A percentile compares a stretch with the other conserved stretches of the same genome.
Evolutionary conservation across 2,329 filamentous ascomycete genomes (phyloP).

Genomic region (Colletotrichum incanum): DNA sequence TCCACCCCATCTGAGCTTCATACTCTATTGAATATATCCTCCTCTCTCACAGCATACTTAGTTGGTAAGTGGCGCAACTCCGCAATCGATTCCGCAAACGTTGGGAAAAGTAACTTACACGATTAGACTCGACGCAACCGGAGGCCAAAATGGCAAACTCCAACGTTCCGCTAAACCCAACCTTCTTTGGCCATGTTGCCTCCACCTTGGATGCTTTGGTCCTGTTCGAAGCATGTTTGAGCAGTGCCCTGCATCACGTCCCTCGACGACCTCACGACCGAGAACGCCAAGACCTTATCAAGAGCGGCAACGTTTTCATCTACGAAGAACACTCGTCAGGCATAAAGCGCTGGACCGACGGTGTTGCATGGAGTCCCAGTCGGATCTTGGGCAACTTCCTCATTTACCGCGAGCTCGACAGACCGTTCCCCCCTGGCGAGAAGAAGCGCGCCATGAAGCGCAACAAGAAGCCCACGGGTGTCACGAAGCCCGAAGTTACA

Average conservation of each 20-base stretch:
- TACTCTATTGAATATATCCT: background rate
- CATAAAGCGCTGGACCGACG: conserved; percentile 96
- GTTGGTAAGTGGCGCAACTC: conserved; percentile 38
- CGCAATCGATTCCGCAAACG: conserved; percentile 16
- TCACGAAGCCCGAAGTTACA: conserved; percentile 53
- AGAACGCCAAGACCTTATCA: conserved; percentile 83
- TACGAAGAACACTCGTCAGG: conserved; percentile 93
- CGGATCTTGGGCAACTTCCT: conserved; percentile 89
- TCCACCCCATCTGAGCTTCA: too few relatives aligned
- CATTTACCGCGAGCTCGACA: conserved; percentile 86
- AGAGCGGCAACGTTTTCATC: conserved; percentile 89
- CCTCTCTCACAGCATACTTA: background rate
- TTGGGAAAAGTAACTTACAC: conserved; percentile 33
- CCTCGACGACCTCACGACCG: conserved; percentile 89
- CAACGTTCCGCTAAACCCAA: conserved; percentile 69
- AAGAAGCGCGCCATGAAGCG: conserved; percentile 89
- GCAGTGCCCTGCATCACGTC: conserved; percentile 80
- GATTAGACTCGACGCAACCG: conserved; percentile 38
- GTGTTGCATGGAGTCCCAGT: conserved; percentile 91
- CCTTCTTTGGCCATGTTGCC: conserved; percentile 77
- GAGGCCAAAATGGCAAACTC: conserved; percentile 49
- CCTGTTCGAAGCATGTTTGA: conserved; percentile 84
- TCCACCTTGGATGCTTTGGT: conserved; percentile 83
- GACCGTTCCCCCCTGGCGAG: conserved; percentile 84
- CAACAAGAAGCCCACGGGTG: conserved; percentile 59